phyloP scores from a whole-genome alignment of 1,284 basidiomycete genomes.

The Austroboletus novae-zelandiae region DNA sequence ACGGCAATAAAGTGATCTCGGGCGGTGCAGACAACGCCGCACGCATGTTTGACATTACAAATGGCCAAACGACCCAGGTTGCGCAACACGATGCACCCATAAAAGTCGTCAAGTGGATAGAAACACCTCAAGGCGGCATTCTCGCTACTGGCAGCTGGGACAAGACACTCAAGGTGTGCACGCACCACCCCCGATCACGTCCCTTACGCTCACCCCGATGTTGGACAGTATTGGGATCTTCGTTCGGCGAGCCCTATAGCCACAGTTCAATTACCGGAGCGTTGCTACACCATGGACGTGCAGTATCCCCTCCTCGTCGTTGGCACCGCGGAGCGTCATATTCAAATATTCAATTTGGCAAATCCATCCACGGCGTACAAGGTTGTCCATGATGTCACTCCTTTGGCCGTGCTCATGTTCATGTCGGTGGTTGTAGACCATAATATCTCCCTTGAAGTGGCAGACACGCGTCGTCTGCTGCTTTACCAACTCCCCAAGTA shows the following conservation, averaged over 20 bases:
- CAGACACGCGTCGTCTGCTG: conserved; percentile 90
- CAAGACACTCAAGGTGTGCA: conserved; percentile 73
- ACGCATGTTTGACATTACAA: conserved; percentile 74
- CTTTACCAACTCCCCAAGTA: conserved; percentile 67
- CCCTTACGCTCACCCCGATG: neutral
- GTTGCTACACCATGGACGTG: conserved; percentile 87
- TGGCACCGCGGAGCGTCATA: conserved; percentile 90
- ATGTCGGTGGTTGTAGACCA: conserved; percentile 46
- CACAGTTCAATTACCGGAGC: conserved; percentile 80
- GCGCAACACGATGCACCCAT: conserved; percentile 82
- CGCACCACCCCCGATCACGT: neutral
- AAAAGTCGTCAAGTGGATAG: conserved; percentile 71
- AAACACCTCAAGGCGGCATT: conserved; percentile 61
- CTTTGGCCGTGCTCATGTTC: neutral
- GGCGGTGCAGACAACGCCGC: conserved; percentile 80
- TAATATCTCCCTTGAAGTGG: conserved; percentile 87
- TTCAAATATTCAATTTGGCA: conserved; percentile 85
- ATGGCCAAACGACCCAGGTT: conserved; percentile 66
- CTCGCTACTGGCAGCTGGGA: conserved; percentile 90
- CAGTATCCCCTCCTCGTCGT: conserved; percentile 88
- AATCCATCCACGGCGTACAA: conserved; percentile 78
- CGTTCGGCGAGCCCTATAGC: conserved; percentile 72
- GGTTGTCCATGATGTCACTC: conserved; percentile 37
- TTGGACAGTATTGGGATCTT: conserved; percentile 85
- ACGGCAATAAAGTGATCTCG: conserved; percentile 76